A percentile compares a stretch with the other conserved stretches of the same genome.
Conservation (phyloP, 1,284 basidiomycete genomes). For the Gymnopus androsaceus region DNA sequence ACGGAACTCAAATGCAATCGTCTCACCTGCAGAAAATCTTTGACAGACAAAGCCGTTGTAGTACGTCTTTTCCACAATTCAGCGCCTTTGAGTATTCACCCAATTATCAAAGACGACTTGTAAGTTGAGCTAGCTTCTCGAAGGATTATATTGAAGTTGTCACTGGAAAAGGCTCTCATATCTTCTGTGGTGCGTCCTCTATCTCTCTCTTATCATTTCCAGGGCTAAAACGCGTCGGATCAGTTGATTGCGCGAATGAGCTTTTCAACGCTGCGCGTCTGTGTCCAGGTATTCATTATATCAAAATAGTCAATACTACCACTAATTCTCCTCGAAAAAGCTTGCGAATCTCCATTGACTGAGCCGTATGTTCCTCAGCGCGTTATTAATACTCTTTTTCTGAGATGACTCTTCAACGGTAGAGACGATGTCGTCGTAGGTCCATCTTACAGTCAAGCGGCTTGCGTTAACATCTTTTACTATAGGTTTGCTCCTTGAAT, state of each 20-base stretch:
- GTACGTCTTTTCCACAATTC: conserved; percentile 48
- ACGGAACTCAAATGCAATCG: conserved; percentile 74
- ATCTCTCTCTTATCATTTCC: not conserved
- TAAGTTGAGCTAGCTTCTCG: conserved; percentile 28
- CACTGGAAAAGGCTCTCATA: conserved; percentile 63
- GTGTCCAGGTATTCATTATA: conserved; percentile 60
- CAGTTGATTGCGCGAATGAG: conserved; percentile 84
- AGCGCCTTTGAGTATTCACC: conserved; percentile 3
- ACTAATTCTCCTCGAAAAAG: conserved; percentile 32
- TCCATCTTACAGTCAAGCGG: conserved; percentile 8
- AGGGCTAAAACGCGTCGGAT: conserved; percentile 11
- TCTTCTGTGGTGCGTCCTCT: conserved; percentile 68
- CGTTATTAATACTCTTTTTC: not conserved
- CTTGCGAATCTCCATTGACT: conserved; percentile 76
- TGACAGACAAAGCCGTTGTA: conserved; percentile 79
- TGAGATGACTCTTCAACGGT: conserved; percentile 6
- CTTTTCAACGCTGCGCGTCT: conserved; percentile 73
- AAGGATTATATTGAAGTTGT: not conserved
- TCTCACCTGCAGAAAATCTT: conserved; percentile 62
- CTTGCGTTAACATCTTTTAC: conserved; percentile 13
- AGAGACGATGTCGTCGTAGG: conserved; percentile 83
- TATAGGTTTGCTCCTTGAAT: conserved; percentile 72
- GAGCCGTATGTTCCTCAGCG: conserved; percentile 60
- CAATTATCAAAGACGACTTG: conserved; percentile 49
- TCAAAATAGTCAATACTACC: not conserved